Conservation (phyloP, 495 filamentous ascomycete genomes). For the Hypoxylon cercidicola region DNA sequence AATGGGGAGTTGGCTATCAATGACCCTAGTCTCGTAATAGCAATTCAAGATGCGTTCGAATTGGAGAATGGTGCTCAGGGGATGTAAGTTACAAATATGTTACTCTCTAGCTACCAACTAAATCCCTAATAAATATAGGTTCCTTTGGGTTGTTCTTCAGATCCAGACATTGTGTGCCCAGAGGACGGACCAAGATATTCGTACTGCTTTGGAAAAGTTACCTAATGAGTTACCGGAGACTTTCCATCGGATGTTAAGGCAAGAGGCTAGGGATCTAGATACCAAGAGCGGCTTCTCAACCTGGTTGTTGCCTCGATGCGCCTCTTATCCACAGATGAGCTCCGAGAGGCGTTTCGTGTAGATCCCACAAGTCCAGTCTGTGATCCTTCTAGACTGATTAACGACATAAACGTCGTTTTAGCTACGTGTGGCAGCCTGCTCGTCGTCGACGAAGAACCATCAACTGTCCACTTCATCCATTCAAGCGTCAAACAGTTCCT, state of each 20-base stretch:
- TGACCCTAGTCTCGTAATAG: constrained; percentile 50
- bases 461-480: constrained; percentile 53
- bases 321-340: constrained; percentile 53
- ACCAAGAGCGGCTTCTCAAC: constrained; percentile 46
- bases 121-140: neutral
- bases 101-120: neutral
- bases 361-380: constrained; percentile 49
- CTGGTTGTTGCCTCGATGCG: constrained; percentile 47
- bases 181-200: constrained; percentile 56
- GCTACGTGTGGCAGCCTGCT: constrained; percentile 56
- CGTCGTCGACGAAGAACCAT: constrained; percentile 57
- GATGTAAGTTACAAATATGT: constrained; percentile 42
- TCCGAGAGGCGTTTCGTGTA: constrained; percentile 57
- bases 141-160: constrained; percentile 60
- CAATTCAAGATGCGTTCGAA: constrained; percentile 49
- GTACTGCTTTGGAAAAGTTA: constrained; percentile 50
- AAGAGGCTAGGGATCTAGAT: constrained; percentile 25
- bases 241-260: constrained; percentile 54
- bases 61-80: constrained; percentile 48
- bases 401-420: constrained; percentile 50
- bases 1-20: constrained; percentile 48
- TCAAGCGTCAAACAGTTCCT: constrained; percentile 58
- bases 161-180: constrained; percentile 52
- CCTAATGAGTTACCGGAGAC: constrained; percentile 54
- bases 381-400: constrained; percentile 48